Conservation (phyloP, 495 filamentous ascomycete species). For the Friedmanniomyces endolithicus region DNA sequence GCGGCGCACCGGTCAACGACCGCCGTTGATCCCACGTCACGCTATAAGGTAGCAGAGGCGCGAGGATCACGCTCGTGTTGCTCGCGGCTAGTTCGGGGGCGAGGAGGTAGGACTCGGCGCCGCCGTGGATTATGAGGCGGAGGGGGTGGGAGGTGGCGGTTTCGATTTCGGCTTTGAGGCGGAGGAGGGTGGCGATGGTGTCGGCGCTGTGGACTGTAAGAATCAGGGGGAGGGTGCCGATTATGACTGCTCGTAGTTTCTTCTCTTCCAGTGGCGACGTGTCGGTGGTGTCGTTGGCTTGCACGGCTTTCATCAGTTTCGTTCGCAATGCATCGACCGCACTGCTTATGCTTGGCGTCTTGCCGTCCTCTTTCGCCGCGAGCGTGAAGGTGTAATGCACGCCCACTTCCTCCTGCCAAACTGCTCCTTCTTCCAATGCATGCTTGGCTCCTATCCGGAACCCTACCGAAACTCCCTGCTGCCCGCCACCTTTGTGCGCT, state of each 20-base stretch:
- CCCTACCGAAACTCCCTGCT: slow-evolving; percentile 37
- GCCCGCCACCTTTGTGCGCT: slow-evolving; percentile 27
- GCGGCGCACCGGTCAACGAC: slow-evolving; percentile 22
- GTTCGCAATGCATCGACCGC: slow-evolving; percentile 13
- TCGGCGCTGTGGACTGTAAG: slow-evolving; percentile 24
- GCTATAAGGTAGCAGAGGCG: slow-evolving; percentile 19
- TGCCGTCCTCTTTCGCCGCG: slow-evolving; percentile 13
- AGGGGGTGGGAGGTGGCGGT: slow-evolving; percentile 1
- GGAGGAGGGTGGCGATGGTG: slow-evolving; percentile 23
- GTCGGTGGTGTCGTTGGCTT: slow-evolving; percentile 2
- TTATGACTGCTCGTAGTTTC: slow-evolving; percentile 18
- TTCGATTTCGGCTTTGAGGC: slow-evolving; percentile 21
- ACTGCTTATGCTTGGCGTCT: slow-evolving; percentile 17
- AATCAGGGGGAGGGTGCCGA: slow-evolving; percentile 17
- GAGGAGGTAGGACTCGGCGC: slow-evolving; percentile 23
- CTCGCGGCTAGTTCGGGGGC: slow-evolving; percentile 17
- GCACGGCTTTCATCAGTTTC: slow-evolving; percentile 21
- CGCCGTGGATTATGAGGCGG: slow-evolving; percentile 19
- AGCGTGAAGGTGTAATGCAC: slow-evolving; percentile 31
- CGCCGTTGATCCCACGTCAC: slow-evolving; percentile 24
- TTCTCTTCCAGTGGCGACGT: slow-evolving; percentile 7
- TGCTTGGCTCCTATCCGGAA: slow-evolving; percentile 35
- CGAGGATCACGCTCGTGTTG: slow-evolving; percentile 20
- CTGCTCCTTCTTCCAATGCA: slow-evolving; percentile 30
- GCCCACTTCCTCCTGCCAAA: slow-evolving; percentile 34